phyloP scores from a whole-genome alignment of 129 eudicot genomes.

The Flaveria trinervia region DNA sequence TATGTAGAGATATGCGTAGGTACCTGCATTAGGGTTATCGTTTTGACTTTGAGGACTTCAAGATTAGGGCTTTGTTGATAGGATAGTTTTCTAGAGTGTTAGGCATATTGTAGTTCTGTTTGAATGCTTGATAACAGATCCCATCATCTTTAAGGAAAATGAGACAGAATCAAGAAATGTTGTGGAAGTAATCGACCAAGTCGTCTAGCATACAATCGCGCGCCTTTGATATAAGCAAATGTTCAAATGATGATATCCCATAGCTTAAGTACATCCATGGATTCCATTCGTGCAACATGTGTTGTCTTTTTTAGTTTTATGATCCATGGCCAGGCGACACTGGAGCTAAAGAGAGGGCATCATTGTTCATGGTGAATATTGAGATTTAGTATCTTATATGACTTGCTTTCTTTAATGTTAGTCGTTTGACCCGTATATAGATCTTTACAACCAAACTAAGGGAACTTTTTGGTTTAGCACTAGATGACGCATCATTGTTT shows the following conservation, averaged over 20 bases:
- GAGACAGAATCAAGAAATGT: neutral
- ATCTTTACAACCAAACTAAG: neutral
- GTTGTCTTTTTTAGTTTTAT: neutral
- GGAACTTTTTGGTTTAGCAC: neutral
- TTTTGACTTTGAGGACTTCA: neutral
- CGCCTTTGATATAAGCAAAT: neutral
- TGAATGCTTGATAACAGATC: neutral
- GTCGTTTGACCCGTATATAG: neutral
- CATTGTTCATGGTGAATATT: no score
- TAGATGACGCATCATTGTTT: neutral
- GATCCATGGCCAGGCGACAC: no score
- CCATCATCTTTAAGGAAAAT: neutral
- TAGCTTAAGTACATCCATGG: neutral
- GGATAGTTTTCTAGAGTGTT: neutral
- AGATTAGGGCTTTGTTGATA: neutral
- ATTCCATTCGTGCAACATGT: neutral
- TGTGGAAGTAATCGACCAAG: neutral
- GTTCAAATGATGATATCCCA: slow-evolving; percentile 1
- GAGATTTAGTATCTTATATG: neutral
- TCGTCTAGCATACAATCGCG: neutral
- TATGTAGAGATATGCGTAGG: neutral
- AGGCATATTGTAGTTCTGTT: neutral
- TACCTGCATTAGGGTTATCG: neutral
- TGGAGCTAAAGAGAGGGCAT: no score
- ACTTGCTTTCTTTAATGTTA: neutral